A percentile compares a stretch with the other conserved stretches of the same genome.
These are phyloP conservation scores for Fragilariopsis cylindrus DNA, from an alignment of 108 stramenopile species.

Conservation along the genomic window DNA sequence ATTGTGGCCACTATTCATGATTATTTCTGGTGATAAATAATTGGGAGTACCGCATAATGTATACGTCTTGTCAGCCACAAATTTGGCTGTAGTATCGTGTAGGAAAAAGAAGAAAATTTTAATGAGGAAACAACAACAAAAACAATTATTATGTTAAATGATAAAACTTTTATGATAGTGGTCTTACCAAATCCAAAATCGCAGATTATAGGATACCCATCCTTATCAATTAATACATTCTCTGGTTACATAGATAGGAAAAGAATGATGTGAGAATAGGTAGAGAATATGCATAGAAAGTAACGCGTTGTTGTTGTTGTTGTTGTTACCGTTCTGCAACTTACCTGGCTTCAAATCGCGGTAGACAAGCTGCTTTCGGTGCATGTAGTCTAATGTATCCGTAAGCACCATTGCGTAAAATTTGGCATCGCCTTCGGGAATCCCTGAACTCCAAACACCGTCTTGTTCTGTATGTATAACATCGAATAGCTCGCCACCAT, in stretches of 20 bases:
- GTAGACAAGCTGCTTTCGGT: constrained; percentile 73
- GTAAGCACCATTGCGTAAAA: constrained; percentile 37
- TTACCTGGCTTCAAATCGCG: constrained; percentile 85
- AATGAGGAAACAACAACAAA: neutral
- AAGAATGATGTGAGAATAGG: neutral
- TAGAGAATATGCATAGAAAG: neutral
- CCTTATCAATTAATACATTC: constrained; percentile 81
- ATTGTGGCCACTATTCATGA: constrained; percentile 35
- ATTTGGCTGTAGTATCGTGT: constrained; percentile 15
- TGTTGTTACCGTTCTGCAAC: neutral
- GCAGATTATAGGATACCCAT: constrained; percentile 90
- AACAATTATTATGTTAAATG: neutral
- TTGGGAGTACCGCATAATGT: constrained; percentile 95
- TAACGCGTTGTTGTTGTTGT: neutral
- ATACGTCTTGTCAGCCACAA: constrained; percentile 71
- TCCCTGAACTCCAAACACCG: constrained; percentile 42
- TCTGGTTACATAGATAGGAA: constrained; percentile 48
- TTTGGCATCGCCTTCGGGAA: constrained; percentile 30
- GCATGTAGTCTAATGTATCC: constrained; percentile 57
- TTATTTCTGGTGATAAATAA: constrained; percentile 84
- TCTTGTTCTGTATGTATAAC: constrained; percentile 46
- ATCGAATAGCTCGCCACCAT: constrained; percentile 67
- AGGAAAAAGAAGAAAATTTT: neutral
- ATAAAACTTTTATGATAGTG: too few relatives aligned
- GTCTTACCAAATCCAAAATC: constrained; percentile 77